Base-by-base conservation (phyloP, 331 rosid species). In the Dryas integrifolia region DNA sequence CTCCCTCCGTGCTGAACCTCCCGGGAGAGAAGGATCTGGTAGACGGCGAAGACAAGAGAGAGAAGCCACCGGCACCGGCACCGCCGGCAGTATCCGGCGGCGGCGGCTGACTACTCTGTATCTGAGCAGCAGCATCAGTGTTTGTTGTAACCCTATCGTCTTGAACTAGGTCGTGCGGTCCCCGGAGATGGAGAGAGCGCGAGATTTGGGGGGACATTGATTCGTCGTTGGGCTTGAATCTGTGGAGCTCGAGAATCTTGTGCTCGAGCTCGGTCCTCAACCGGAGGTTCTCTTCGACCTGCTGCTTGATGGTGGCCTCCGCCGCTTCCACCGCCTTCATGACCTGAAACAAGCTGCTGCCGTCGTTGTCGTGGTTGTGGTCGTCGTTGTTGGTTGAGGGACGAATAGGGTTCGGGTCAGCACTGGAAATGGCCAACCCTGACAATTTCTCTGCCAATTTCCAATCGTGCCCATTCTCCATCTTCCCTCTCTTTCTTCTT, bases 251-350 rank as follows among this genome's bases (percentile, higher is more conserved):
- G 44, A 70, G 55, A 44, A 48, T 70, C 45, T 21, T 56, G 30
- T 56, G 63, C 13, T 70, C 75, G n/a, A 70, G 65, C 43, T 70
- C 65, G n/a, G 24, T 43, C 65, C 75, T 47, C 53, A 70, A 21
- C 6, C 65, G 6, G 15, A 70, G 43, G 24, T 70, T 70, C 56
- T 70, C 75, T 21, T 70, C 75, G 68, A 90, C 92, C 96, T 92
- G 99, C 58, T 84, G 89, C 82, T 87, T 89, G 74, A 95, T 95
- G 69, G 96, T 89, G 35, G 89, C 90, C 80, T 95, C 98, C 0
- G 98, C 99, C 9, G 92, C 88, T 86, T 95, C 99, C 67, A 95
- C 96, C 49, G 98, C 99, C 69, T 88, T 92, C 87, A 92, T 87
- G n/a, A 95, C 96, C 89, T 95, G 96, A 73, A 73, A 78, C 88